Base-by-base conservation (phyloP, 306 rosid species). In the Dryas alaskensis region DNA sequence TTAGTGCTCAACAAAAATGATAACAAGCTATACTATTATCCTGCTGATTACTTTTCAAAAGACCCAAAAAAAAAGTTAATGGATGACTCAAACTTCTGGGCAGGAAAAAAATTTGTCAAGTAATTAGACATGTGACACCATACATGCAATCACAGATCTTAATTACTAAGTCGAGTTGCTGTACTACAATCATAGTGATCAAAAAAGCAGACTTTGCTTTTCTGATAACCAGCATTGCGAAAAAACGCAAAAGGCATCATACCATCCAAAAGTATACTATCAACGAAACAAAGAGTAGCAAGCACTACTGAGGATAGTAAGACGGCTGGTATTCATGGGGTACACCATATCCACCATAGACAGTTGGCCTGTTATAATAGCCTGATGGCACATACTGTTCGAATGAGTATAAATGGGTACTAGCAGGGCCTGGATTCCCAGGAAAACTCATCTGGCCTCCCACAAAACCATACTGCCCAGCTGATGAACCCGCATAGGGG, bases 241-340 rank as follows among this genome's bases (percentile, higher is more conserved):
- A 73, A 75, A 72, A 60, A 47, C 14, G 80, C 67, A 52, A 74
- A 81, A 70, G 47, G 81, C 42, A 40, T 54, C 52, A 69, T 72
- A 69, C 78, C 85, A 75, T 73, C 72, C 81, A 72, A 70, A 61
- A 79, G 73, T 78, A 74, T 76, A 79, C 74, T 31, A 72, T 74
- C 65, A 65, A 39, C 57, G 77, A 59, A 45, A 68, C 40, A 61
- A 61, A 74, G 69, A 27, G 65, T 42, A 72, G 74, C 50, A 40
- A 66, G 72, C 76, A 59, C 90, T 92, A 86, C 75, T 74, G 79
- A 55, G 89, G 90, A 81, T 81, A 81, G 85, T 80, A 83, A 61
- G 89, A 81, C 62, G 89, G 60, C 61, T 80, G 87, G 86, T 71
- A 80, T 54, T 76, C 73, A 55, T 83, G 81, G 78, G 75, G 87